Evolutionary conservation across 2,329 filamentous ascomycete species (phyloP).

Genomic region (Lasiodiplodia hormozganensis): DNA sequence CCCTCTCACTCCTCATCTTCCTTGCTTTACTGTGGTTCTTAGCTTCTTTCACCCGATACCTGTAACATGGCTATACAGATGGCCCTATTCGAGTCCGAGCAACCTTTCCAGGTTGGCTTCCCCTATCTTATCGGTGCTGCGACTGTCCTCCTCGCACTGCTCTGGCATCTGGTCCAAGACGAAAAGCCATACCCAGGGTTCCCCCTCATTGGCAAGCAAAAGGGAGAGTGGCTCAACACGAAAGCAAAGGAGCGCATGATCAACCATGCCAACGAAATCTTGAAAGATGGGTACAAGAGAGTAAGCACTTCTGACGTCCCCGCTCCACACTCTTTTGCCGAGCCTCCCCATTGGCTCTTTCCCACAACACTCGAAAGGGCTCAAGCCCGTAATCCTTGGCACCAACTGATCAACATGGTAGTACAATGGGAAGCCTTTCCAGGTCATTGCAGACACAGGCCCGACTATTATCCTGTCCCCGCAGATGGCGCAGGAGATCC

Average conservation of each 20-base stretch:
- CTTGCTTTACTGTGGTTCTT: too few species aligned
- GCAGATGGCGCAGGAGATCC: conserved; percentile 16
- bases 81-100: not conserved
- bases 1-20: not conserved
- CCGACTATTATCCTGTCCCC: not conserved
- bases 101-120: not conserved
- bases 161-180: conserved; percentile 7
- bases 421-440: conserved; percentile 9
- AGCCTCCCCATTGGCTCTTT: not conserved
- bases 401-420: not conserved
- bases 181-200: conserved; percentile 1
- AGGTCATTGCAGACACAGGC: not conserved
- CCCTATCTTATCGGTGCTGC: not conserved
- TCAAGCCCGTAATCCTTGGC: conserved; percentile 1
- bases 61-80: not conserved
- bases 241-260: conserved; percentile 2
- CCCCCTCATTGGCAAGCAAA: not conserved
- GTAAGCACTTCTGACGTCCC: not conserved
- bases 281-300: conserved; percentile 6
- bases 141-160: not conserved
- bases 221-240: conserved; percentile 16
- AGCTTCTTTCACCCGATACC: not conserved
- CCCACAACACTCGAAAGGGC: not conserved
- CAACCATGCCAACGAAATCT: not conserved
- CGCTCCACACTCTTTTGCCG: too few species aligned